A percentile compares a stretch with the other conserved stretches of the same genome.
phyloP scores from a whole-genome alignment of 495 filamentous ascomycete species.

The Bacidia gigantensis region DNA sequence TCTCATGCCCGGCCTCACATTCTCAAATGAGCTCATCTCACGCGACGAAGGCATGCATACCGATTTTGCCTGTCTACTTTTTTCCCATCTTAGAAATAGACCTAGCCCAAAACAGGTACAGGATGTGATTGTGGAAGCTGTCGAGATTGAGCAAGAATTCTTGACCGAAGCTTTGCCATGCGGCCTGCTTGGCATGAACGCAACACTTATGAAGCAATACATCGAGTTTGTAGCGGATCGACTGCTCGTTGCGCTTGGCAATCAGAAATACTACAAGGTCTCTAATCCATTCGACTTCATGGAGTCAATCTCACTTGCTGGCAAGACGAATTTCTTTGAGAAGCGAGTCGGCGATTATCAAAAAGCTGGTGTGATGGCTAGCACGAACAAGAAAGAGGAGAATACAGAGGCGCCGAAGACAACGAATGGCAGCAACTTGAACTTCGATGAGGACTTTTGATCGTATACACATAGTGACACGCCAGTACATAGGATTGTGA shows the following conservation, averaged over 20 bases:
- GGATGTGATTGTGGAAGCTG: conserved; percentile 86
- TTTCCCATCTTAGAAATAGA: conserved; percentile 86
- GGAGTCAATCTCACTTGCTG: conserved; percentile 96
- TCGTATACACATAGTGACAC: neutral
- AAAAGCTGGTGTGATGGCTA: conserved; percentile 96
- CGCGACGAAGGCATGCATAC: conserved; percentile 99
- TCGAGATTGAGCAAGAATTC: conserved; percentile 94
- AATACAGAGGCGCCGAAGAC: conserved; percentile 41
- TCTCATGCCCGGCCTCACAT: conserved; percentile 94
- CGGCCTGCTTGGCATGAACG: conserved; percentile 92
- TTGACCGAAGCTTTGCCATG: conserved; percentile 87
- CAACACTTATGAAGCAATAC: conserved; percentile 96
- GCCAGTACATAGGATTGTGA: neutral
- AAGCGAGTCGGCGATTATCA: conserved; percentile 99
- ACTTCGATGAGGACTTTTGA: conserved; percentile 93
- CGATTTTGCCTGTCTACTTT: conserved; percentile 94
- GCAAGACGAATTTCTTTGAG: conserved; percentile 99
- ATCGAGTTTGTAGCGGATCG: conserved; percentile 99
- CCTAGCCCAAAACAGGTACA: conserved; percentile 67
- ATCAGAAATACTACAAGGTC: conserved; percentile 80
- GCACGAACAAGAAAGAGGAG: conserved; percentile 64
- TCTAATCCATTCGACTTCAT: conserved; percentile 99
- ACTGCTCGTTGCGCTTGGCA: conserved; percentile 80
- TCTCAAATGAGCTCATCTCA: conserved; percentile 99
- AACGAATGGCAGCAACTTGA: conserved; percentile 65